These are phyloP conservation scores for Naganishia sp. DNA, from an alignment of 1,284 basidiomycete genomes.

Conservation along the genomic window DNA sequence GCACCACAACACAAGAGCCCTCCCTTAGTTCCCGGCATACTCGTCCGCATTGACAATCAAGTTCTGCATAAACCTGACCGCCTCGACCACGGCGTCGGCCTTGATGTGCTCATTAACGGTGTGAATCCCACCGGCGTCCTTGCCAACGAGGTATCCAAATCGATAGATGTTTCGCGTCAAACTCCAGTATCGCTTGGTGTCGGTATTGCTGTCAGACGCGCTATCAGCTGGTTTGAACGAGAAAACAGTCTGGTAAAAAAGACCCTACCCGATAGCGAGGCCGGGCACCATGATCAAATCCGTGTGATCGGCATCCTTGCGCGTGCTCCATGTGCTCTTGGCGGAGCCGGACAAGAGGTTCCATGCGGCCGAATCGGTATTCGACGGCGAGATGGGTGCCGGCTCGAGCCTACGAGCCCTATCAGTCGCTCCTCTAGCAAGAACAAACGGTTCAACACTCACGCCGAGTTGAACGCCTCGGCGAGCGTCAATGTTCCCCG, in stretches of 20 bases:
- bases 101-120: slow-evolving; percentile 47
- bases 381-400: slow-evolving; percentile 49
- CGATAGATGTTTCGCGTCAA: slow-evolving; percentile 50
- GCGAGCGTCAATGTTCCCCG: slow-evolving; percentile 39
- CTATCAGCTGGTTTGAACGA: neutral
- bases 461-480: slow-evolving; percentile 44
- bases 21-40: slow-evolving; percentile 21
- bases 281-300: slow-evolving; percentile 44
- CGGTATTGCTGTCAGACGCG: slow-evolving; percentile 41
- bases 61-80: slow-evolving; percentile 47
- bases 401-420: slow-evolving; percentile 41
- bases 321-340: slow-evolving; percentile 41
- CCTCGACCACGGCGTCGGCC: slow-evolving; percentile 44
- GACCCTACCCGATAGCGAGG: slow-evolving; percentile 39
- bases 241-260: neutral
- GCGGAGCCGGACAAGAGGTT: slow-evolving; percentile 44
- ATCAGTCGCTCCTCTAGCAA: too few relatives aligned
- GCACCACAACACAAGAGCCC: too few relatives aligned
- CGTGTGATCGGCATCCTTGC: slow-evolving; percentile 35
- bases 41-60: slow-evolving; percentile 49
- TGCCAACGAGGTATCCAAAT: slow-evolving; percentile 40
- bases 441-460: slow-evolving; percentile 20
- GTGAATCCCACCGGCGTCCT: slow-evolving; percentile 39
- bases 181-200: slow-evolving; percentile 51
- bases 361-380: slow-evolving; percentile 44